Base-by-base conservation (phyloP, 306 rosid species). In the Dalbergia cochinchinensis region DNA sequence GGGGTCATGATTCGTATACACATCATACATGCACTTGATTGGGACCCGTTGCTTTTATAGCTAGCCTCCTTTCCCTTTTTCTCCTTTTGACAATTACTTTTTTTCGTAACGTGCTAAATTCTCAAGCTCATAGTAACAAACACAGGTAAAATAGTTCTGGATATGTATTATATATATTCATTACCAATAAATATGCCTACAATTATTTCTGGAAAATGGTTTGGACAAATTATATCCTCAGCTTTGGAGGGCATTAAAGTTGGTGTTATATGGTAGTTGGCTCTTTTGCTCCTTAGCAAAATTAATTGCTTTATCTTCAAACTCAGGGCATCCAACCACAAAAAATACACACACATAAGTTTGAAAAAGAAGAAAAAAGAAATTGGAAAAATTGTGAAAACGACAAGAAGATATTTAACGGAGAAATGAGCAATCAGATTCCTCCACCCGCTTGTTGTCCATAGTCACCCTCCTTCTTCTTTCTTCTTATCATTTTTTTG, bases 331-430 rank as follows among this genome's bases (percentile, higher is more conserved):
- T 93, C 91, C 96, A 88, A 91, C 97, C 97, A 91, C 96, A 93
- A 78, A 89, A 88, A 85, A 82, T 13, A 63, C 4, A 48, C 31
- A 39, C 19, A 74, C 26, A 54, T 37, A 76, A 84, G 67, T 58
- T 66, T 26, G 31, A 82, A 83, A 74, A 80, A 70, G 65, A 78
- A 60, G 83, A 79, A 82, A 74, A 77, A 12, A n/a, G n/a, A 77
- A 0, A 44, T 44, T 67, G 71, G 71, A 73, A 85, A 81, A 85
- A 81, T 68, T n/a, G 82, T 69, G 99, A 91, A 94, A 95, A 89
- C 87, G 98, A 95, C 99, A 91, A 89, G 74, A 58, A 93, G 98
- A 95, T 91, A 91, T 91, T 92, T 91, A 93, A 82, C 86, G 86
- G 44, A 58, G 88, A 86, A 89, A 74, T 83, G 82, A 88, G 83